Evolutionary conservation across 2,329 filamentous ascomycete species (phyloP).

Genomic region (Camillea tinctor): DNA sequence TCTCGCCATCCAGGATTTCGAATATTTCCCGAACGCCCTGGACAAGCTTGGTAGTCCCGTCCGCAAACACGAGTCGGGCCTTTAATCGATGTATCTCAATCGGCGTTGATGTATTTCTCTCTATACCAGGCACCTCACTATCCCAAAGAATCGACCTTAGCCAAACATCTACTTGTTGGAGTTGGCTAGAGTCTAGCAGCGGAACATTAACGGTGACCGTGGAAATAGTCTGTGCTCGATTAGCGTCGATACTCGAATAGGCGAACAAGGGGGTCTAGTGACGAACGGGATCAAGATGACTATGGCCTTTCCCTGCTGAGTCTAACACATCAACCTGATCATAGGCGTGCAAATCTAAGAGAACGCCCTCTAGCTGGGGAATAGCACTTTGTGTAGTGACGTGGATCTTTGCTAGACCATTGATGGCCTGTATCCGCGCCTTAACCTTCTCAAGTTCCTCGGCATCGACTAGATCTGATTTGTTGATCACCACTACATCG

Average conservation of each 20-base stretch:
- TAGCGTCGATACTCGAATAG: constrained; percentile 5
- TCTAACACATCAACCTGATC: constrained; percentile 75
- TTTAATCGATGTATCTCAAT: constrained; percentile 91
- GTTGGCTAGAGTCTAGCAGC: constrained; percentile 52
- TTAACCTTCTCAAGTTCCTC: constrained; percentile 68
- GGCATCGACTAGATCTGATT: constrained; percentile 76
- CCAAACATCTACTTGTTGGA: constrained; percentile 74
- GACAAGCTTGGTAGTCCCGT: constrained; percentile 71
- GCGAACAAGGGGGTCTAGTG: background rate
- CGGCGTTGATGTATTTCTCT: constrained; percentile 30
- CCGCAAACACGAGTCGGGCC: constrained; percentile 66
- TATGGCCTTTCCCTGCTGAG: constrained; percentile 75
- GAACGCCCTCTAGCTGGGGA: constrained; percentile 77
- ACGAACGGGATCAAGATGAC: constrained; percentile 81
- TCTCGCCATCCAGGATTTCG: constrained; percentile 71
- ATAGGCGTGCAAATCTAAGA: constrained; percentile 91
- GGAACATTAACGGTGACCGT: constrained; percentile 74
- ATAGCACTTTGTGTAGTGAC: constrained; percentile 78
- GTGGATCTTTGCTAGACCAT: constrained; percentile 81
- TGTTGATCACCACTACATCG: constrained; percentile 93
- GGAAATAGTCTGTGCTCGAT: constrained; percentile 66
- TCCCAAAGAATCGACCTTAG: constrained; percentile 85
- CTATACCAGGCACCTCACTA: constrained; percentile 52
- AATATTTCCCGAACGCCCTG: constrained; percentile 94
- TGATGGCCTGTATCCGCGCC: constrained; percentile 77